Percentiles rank a stretch among this genome's conserved stretches.
phyloP scores from a whole-genome alignment of 2,329 filamentous ascomycete genomes.

The Neoascochyta sp. region DNA sequence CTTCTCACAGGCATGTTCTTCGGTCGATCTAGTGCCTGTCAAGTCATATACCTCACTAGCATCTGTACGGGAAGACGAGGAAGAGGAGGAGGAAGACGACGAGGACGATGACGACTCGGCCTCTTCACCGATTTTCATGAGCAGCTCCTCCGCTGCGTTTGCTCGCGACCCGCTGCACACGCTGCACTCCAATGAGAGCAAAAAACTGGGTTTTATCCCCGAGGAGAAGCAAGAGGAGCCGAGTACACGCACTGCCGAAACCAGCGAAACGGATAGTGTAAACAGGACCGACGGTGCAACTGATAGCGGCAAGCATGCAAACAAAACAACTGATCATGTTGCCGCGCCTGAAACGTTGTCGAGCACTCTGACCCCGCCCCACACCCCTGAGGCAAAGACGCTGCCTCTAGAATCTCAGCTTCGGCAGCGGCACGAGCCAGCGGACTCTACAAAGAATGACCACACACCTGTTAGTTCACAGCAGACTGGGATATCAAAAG shows the following conservation, averaged over 20 bases:
- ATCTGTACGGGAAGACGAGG: conserved; percentile 26
- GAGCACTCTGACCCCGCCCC: conserved; percentile 10
- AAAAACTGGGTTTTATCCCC: conserved; percentile 9
- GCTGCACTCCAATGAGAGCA: conserved; percentile 12
- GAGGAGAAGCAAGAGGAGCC: conserved; percentile 1
- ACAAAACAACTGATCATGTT: conserved; percentile 9
- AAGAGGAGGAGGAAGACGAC: conserved; percentile 21
- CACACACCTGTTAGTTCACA: too few relatives aligned
- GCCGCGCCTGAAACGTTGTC: conserved; percentile 11
- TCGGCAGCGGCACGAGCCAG: conserved; percentile 12
- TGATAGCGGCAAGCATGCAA: conserved; percentile 7
- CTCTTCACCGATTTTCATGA: conserved; percentile 18
- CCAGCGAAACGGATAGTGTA: conserved; percentile 14
- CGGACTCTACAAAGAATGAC: conserved; percentile 2
- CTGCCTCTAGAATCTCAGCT: conserved; percentile 8
- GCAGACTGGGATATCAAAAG: too few relatives aligned
- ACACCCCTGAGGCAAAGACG: conserved; percentile 8
- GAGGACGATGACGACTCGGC: conserved; percentile 14
- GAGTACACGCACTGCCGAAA: conserved; percentile 3
- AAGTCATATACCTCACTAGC: conserved; percentile 27
- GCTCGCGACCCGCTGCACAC: conserved; percentile 13
- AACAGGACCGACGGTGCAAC: conserved; percentile 15
- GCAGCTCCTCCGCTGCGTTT: conserved; percentile 4
- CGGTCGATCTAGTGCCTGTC: conserved; percentile 24
- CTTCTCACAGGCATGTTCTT: conserved; percentile 30